These are phyloP conservation scores for Pezicula neosporulosa DNA, from an alignment of 2,329 filamentous ascomycete species.

Conservation along the genomic window DNA sequence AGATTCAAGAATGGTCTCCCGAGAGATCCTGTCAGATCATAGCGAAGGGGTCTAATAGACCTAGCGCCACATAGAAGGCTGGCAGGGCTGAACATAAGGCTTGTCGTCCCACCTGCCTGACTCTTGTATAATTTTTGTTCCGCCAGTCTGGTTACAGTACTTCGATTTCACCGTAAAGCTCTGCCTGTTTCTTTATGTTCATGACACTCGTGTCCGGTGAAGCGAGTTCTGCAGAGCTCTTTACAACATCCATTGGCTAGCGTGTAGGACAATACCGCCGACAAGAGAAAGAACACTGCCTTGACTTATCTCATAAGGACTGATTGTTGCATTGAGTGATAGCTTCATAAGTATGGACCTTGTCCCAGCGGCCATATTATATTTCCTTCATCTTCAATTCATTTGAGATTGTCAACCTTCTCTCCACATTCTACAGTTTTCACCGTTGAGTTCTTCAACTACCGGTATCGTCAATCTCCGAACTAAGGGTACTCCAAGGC, in stretches of 20 bases:
- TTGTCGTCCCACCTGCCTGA: not conserved
- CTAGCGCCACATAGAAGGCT: too few relatives aligned
- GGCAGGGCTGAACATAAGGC: too few relatives aligned
- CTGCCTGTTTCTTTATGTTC: not conserved
- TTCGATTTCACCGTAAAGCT: not conserved
- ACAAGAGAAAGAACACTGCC: not conserved
- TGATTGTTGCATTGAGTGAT: not conserved
- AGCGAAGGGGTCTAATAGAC: too few relatives aligned
- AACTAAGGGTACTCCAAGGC: not conserved
- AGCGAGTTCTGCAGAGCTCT: not conserved
- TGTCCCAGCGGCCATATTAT: not conserved
- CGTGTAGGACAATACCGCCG: not conserved
- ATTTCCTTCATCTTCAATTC: not conserved
- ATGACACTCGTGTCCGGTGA: not conserved
- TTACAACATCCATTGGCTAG: not conserved
- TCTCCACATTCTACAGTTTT: not conserved
- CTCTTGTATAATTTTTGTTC: not conserved
- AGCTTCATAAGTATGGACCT: constrained; percentile 36
- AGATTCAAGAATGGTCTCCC: too few relatives aligned
- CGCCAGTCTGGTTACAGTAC: not conserved
- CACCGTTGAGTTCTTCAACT: not conserved
- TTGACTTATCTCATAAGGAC: not conserved
- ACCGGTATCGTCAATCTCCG: not conserved
- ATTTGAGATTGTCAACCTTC: not conserved
- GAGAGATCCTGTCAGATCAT: too few relatives aligned